Percentiles rank a stretch among this genome's conserved stretches.
Conservation (phyloP, 1,284 basidiomycete species). For the Moniliella sp. region DNA sequence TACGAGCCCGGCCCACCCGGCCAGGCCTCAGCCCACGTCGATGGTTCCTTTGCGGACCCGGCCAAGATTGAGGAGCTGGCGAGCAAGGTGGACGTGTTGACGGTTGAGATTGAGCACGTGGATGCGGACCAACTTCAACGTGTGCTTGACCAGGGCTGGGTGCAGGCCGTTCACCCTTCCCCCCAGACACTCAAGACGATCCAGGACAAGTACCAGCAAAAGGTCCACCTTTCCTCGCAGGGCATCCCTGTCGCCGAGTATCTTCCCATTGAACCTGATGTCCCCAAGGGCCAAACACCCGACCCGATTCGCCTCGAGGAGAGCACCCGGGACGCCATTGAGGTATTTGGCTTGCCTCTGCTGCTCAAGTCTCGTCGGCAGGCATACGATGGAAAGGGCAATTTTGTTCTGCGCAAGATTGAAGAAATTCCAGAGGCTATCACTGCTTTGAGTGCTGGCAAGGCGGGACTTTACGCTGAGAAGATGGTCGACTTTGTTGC, state of each 20-base stretch:
- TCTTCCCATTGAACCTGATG: conserved; percentile 29
- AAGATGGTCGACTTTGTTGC: conserved; percentile 71
- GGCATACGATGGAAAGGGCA: conserved; percentile 89
- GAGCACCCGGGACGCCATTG: conserved; percentile 35
- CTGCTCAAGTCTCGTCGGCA: conserved; percentile 90
- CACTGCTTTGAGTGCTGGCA: conserved; percentile 34
- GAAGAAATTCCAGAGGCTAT: conserved; percentile 48
- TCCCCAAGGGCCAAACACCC: no score
- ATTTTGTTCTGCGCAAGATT: conserved; percentile 49
- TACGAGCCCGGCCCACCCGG: conserved; percentile 35
- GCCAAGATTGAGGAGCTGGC: conserved; percentile 62
- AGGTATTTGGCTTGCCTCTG: conserved; percentile 55
- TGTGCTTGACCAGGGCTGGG: conserved; percentile 25
- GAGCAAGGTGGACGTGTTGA: conserved; percentile 61
- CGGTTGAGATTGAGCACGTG: conserved; percentile 94
- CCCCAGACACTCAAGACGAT: conserved; percentile 67
- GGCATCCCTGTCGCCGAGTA: conserved; percentile 54
- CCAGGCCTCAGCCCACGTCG: conserved; percentile 44
- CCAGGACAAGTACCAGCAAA: conserved; percentile 85
- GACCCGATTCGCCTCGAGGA: conserved; percentile 36
- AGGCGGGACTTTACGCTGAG: conserved; percentile 57
- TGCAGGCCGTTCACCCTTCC: conserved; percentile 52
- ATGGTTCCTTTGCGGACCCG: conserved; percentile 70
- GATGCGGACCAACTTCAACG: conserved; percentile 50
- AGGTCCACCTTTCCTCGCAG: conserved; percentile 42